A percentile compares a stretch with the other conserved stretches of the same genome.
Conservation (phyloP, 441 rosid genomes). For the Jatropha multifida region DNA sequence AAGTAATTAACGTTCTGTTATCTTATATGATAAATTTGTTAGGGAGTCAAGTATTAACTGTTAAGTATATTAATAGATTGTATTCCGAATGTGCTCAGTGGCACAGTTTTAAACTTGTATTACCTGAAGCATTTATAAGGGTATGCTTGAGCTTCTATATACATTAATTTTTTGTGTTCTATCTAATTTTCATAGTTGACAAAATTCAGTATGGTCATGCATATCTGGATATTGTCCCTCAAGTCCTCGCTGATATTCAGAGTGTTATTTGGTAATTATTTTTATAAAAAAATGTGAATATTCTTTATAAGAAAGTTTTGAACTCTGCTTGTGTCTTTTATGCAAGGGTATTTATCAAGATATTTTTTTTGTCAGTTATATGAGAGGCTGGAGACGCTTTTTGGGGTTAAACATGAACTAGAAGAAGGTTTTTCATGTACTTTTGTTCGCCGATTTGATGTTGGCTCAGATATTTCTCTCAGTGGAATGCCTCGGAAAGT, state of each 20-base stretch:
- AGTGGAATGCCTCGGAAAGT: constrained; percentile 51
- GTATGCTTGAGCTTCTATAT: not conserved
- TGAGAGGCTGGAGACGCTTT: constrained; percentile 54
- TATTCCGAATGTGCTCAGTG: no score
- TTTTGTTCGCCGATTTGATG: constrained; percentile 67
- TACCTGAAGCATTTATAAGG: not conserved
- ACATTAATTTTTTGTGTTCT: not conserved
- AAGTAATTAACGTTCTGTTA: not conserved
- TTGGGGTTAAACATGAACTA: constrained; percentile 79
- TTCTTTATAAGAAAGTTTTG: not conserved
- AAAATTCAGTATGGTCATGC: no score
- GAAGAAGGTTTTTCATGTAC: constrained; percentile 89
- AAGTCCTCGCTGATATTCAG: not conserved
- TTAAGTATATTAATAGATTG: no score
- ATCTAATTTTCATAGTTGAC: not conserved
- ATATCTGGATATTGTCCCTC: not conserved
- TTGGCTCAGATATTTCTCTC: constrained; percentile 49
- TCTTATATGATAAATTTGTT: not conserved
- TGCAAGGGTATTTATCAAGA: constrained; percentile 16
- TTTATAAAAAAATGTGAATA: not conserved
- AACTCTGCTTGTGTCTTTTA: not conserved
- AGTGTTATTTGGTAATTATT: not conserved
- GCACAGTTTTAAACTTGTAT: no score
- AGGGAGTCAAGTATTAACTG: no score
- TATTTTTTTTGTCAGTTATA: constrained; percentile 45